Conservation (phyloP, 805 yeast genomes). For the Cyberlindnera mycetangii region DNA sequence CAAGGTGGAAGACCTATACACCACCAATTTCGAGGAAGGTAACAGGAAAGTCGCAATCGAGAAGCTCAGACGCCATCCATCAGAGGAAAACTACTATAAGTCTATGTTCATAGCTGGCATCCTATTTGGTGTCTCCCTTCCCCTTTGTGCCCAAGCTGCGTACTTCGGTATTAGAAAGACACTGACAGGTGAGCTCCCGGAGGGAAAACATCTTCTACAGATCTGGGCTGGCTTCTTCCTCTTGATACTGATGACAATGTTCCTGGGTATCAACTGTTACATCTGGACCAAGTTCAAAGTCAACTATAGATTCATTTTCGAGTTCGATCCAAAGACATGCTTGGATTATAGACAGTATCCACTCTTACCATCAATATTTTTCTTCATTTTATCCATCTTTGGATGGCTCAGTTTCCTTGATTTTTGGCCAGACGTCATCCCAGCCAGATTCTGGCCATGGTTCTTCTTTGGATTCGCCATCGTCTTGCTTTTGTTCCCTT, state of each 20-base stretch:
- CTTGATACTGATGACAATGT: constrained; percentile 52
- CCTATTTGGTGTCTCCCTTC: constrained; percentile 65
- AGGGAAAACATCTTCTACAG: constrained; percentile 65
- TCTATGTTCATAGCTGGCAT: constrained; percentile 63
- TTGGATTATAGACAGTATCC: constrained; percentile 65
- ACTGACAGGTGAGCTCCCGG: constrained; percentile 43
- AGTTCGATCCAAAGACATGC: constrained; percentile 68
- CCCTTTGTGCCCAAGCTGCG: constrained; percentile 61
- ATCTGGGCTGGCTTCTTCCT: constrained; percentile 91
- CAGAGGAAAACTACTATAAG: constrained; percentile 35
- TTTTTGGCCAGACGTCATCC: constrained; percentile 57
- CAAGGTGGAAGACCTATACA: constrained; percentile 65
- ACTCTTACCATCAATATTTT: constrained; percentile 57
- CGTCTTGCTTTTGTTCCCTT: constrained; percentile 56
- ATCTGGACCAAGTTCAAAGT: constrained; percentile 75
- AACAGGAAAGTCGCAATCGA: constrained; percentile 68
- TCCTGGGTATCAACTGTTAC: constrained; percentile 66
- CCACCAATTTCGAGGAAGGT: constrained; percentile 64
- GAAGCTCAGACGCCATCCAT: constrained; percentile 42
- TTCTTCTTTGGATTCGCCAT: constrained; percentile 57
- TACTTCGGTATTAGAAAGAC: constrained; percentile 46
- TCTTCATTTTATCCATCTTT: constrained; percentile 56
- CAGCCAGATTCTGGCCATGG: constrained; percentile 80
- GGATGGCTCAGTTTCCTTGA: constrained; percentile 75
- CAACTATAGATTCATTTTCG: constrained; percentile 90